A percentile compares a stretch with the other conserved stretches of the same genome.
These are phyloP conservation scores for Berberis vulgaris DNA, from an alignment of 164 flowering plant genomes.

Conservation along the genomic window DNA sequence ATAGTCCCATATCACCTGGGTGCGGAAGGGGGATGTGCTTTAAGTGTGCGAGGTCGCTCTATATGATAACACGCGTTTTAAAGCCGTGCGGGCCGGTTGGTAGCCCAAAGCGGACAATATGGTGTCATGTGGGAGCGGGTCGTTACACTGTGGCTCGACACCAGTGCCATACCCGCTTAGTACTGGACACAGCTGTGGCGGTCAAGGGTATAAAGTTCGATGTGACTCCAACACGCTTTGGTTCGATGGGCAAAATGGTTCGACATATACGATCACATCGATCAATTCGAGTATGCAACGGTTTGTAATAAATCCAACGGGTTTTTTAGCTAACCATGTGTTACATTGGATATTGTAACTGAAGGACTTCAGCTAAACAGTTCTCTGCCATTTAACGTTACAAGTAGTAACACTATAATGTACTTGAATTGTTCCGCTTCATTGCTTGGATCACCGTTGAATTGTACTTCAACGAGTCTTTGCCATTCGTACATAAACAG, in stretches of 20 bases:
- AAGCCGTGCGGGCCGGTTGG: too few relatives aligned
- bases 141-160: constrained; percentile 37
- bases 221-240: constrained; percentile 25
- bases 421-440: constrained; percentile 39
- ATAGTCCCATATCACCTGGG: too few relatives aligned
- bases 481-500: constrained; percentile 37
- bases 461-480: constrained; percentile 37
- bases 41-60: too few relatives aligned
- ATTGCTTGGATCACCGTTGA: constrained; percentile 27
- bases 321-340: constrained; percentile 34
- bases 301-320: constrained; percentile 30
- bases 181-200: constrained; percentile 40
- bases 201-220: constrained; percentile 36
- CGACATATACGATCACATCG: constrained; percentile 33
- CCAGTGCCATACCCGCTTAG: constrained; percentile 49
- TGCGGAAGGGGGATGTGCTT: too few relatives aligned
- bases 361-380: constrained; percentile 40
- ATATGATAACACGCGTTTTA: too few relatives aligned
- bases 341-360: constrained; percentile 28
- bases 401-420: constrained; percentile 44
- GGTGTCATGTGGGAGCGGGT: too few relatives aligned
- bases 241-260: constrained; percentile 26
- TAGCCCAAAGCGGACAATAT: too few relatives aligned
- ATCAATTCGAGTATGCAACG: constrained; percentile 28
- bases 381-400: constrained; percentile 45